These are phyloP conservation scores for Monosporascus cannonballus DNA, from an alignment of 2,329 filamentous ascomycete genomes.

Conservation along the genomic window DNA sequence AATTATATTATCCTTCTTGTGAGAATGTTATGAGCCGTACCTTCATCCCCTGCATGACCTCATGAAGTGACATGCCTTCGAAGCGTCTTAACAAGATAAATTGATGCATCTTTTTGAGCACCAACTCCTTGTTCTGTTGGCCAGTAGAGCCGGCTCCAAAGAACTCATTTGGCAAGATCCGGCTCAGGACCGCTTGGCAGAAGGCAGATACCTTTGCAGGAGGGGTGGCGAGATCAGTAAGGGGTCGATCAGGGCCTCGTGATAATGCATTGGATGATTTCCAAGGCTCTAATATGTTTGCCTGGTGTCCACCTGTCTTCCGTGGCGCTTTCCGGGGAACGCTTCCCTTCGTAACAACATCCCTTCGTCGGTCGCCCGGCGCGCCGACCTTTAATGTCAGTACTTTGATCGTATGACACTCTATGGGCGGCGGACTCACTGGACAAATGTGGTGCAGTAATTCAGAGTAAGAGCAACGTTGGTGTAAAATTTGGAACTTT, in stretches of 20 bases:
- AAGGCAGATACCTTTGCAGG: constrained; percentile 72
- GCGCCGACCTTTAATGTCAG: constrained; percentile 14
- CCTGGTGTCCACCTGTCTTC: constrained; percentile 7
- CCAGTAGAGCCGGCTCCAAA: constrained; percentile 58
- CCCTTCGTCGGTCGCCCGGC: constrained; percentile 5
- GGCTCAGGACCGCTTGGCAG: constrained; percentile 68
- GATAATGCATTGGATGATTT: constrained; percentile 8
- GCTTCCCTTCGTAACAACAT: constrained; percentile 3
- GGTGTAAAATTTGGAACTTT: constrained; percentile 64
- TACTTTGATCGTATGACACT: constrained; percentile 1
- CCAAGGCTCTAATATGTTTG: constrained; percentile 13
- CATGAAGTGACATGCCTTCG: constrained; percentile 74
- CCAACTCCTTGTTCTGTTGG: constrained; percentile 50
- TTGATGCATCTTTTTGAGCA: constrained; percentile 65
- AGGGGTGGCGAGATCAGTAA: constrained; percentile 65
- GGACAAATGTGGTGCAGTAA: constrained; percentile 80
- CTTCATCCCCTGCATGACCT: constrained; percentile 70
- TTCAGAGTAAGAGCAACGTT: constrained; percentile 71
- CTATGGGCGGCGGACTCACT: constrained; percentile 11
- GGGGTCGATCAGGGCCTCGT: constrained; percentile 37
- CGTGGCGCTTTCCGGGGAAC: constrained; percentile 4
- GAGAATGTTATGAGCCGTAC: constrained; percentile 35
- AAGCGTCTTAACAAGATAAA: constrained; percentile 76
- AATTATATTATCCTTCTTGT: constrained; percentile 3
- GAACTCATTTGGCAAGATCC: constrained; percentile 67